Conservation (phyloP, 192 early-diverging fungal genomes). For the Backusella australiensis region DNA sequence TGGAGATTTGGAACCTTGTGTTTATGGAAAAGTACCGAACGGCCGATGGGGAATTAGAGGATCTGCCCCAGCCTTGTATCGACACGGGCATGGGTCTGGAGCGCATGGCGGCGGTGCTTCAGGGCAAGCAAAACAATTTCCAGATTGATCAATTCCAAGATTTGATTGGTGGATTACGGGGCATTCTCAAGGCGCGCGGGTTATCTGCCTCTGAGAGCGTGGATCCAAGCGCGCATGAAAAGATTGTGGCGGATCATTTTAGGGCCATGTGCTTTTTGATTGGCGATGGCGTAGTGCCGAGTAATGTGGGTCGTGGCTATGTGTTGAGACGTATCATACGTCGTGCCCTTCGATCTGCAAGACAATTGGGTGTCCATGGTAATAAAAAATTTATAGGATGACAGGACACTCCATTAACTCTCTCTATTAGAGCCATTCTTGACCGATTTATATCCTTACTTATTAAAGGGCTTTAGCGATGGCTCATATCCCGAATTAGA, state of each 20-base stretch:
- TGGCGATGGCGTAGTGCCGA: constrained; percentile 57
- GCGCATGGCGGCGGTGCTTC: constrained; percentile 49
- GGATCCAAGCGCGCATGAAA: constrained; percentile 44
- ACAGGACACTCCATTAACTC: too few relatives aligned
- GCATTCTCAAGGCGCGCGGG: constrained; percentile 34
- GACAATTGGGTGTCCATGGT: constrained; percentile 54
- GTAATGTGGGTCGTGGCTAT: constrained; percentile 55
- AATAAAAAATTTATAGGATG: neutral
- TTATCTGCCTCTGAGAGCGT: constrained; percentile 14
- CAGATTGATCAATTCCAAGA: constrained; percentile 52
- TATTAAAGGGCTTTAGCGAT: constrained; percentile 38
- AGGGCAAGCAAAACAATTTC: constrained; percentile 50
- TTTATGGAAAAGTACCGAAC: constrained; percentile 56
- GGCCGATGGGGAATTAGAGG: constrained; percentile 42
- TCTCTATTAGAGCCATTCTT: constrained; percentile 44
- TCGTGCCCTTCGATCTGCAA: constrained; percentile 52
- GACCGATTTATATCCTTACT: constrained; percentile 44
- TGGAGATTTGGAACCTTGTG: constrained; percentile 66
- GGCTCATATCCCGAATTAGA: constrained; percentile 43
- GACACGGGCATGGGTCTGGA: constrained; percentile 65
- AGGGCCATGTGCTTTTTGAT: constrained; percentile 56
- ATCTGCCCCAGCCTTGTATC: constrained; percentile 52
- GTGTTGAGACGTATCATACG: constrained; percentile 60
- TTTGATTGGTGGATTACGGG: constrained; percentile 42
- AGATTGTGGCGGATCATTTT: constrained; percentile 59